Conservation (phyloP, 768 basidiomycete genomes). For the Paxillus involutus region DNA sequence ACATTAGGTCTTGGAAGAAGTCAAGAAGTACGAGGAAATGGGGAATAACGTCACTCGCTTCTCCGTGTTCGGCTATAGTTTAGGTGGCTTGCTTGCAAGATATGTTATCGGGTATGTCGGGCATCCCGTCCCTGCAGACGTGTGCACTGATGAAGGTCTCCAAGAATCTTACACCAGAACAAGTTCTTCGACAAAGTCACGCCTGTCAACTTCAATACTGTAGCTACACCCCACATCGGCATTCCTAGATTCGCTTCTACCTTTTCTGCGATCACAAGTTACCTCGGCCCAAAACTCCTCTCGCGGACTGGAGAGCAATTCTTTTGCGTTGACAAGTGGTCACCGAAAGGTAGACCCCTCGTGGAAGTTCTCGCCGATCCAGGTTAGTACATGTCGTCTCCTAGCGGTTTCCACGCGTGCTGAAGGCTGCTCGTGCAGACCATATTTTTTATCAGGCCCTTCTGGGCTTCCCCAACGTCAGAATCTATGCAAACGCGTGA, state of each 20-base stretch:
- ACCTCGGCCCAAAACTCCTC: constrained; percentile 66
- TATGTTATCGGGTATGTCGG: constrained; percentile 66
- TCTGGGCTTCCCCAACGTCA: constrained; percentile 59
- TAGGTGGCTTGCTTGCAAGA: constrained; percentile 82
- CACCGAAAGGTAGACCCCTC: constrained; percentile 60
- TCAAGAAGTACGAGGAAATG: constrained; percentile 49
- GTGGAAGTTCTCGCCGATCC: constrained; percentile 82
- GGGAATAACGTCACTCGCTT: constrained; percentile 65
- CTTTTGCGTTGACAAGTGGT: constrained; percentile 73
- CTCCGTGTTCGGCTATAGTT: constrained; percentile 74
- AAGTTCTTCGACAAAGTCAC: constrained; percentile 69
- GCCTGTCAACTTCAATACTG: constrained; percentile 80
- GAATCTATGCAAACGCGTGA: constrained; percentile 81
- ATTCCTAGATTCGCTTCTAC: constrained; percentile 63
- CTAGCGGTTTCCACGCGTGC: background rate
- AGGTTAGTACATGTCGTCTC: constrained; percentile 36
- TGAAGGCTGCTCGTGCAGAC: constrained; percentile 39
- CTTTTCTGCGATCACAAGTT: constrained; percentile 50
- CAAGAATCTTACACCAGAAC: constrained; percentile 61
- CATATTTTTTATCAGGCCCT: constrained; percentile 77
- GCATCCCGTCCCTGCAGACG: background rate
- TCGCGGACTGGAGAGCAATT: constrained; percentile 83
- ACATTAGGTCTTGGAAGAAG: constrained; percentile 53
- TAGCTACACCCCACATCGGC: constrained; percentile 85
- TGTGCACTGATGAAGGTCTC: constrained; percentile 3